Base-by-base conservation (phyloP, 768 basidiomycete genomes). In the Hysterangium stoloniferum region DNA sequence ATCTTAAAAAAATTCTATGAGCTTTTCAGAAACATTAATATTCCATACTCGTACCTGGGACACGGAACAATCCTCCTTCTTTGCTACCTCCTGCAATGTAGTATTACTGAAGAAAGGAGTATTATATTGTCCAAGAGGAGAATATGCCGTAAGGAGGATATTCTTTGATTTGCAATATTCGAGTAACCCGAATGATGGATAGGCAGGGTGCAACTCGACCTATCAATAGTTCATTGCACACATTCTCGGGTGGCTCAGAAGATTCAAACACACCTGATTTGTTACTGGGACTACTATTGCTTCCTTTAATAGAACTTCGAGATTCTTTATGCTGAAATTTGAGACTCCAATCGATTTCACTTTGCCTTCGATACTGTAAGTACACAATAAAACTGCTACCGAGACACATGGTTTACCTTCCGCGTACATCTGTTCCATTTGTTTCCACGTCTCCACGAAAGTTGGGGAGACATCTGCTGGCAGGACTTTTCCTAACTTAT, bases 71-170 rank as follows among this genome's bases (percentile, higher is more conserved):
- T 72, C 67, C 61, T 76, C 62, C 45, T 68, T 68, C 17, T 62
- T 54, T 1, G 73, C 71, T 7, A 76, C 57, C 1, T 36, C 47
- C 11, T 54, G 45, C 41, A 74, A 51, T 11, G 56, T 61, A 1
- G 62, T 50, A 51, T 75, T 64, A 15, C 63, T 61, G 42, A 72
- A 62, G 36, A 65, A 61, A 15, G 63, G 57, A 6, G 15, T 27
- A 84, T 82, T 59, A 68, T 87, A 90, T 71, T 90, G 85, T 37
- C 90, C 89, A 2, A 92, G 78, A 5, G 88, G 87, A 56, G 76
- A 78, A 67, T 80, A 81, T 0, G 78, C 77, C n/a, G 77, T 77
- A 52, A 92, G 64, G 56, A 85, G 80, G 61, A 90, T 87, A 45
- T 73, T 74, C 60, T 85, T 77, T 54, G 73, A 66, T 58, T 80